Conservation (phyloP, 176 grass and related monocot species). For the Oryza meridionalis region DNA sequence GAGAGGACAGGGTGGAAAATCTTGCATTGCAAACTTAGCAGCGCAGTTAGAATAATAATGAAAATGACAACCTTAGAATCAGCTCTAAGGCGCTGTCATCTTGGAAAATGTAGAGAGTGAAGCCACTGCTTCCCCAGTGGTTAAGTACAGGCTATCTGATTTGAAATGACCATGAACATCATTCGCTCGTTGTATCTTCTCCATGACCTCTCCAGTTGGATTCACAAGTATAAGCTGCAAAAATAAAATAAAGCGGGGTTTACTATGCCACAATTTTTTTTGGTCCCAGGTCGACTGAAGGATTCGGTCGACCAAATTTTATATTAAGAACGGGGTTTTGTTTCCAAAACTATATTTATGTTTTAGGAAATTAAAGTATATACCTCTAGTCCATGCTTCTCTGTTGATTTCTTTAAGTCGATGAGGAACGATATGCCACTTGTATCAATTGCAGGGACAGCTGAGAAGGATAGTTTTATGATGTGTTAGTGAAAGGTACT, state of each 20-base stretch:
- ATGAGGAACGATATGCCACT: constrained; percentile 81
- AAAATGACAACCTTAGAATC: constrained; percentile 8
- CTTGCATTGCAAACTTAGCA: constrained; percentile 11
- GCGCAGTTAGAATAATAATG: constrained; percentile 9
- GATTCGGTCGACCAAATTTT: no score
- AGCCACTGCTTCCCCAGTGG: constrained; percentile 72
- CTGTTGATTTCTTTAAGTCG: constrained; percentile 77
- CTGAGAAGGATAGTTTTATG: constrained; percentile 36
- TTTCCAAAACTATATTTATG: background rate
- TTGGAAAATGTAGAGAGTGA: constrained; percentile 70
- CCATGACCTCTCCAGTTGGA: constrained; percentile 92
- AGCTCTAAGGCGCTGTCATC: constrained; percentile 54
- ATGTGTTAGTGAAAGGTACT: constrained; percentile 2
- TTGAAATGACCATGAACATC: constrained; percentile 57
- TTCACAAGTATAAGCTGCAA: constrained; percentile 82
- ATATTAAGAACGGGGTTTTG: background rate
- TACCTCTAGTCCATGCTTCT: constrained; percentile 77
- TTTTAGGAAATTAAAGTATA: background rate
- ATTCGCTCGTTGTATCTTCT: constrained; percentile 91
- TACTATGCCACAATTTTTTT: background rate
- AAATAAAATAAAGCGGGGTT: background rate
- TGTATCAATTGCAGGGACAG: constrained; percentile 74
- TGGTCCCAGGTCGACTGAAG: no score
- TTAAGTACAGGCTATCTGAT: constrained; percentile 67
- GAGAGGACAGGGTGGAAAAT: background rate